These are phyloP conservation scores for Tardiomyces blankii DNA, from an alignment of 1,139 yeast species.

Conservation along the genomic window DNA sequence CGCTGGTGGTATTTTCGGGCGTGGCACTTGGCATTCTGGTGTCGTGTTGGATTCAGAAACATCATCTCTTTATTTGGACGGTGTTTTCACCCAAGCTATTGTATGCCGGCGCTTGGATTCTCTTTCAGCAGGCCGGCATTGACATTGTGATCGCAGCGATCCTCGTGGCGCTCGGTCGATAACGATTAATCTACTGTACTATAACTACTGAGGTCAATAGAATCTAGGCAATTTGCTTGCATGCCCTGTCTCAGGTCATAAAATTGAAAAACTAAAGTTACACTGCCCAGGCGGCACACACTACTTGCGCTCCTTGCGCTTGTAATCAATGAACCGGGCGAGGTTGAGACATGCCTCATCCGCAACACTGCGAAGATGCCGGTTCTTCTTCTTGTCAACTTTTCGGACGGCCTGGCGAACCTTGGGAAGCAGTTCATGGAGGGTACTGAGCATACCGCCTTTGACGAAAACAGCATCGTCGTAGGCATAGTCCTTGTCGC, in stretches of 20 bases:
- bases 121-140: slow-evolving; percentile 19
- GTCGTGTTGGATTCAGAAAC: slow-evolving; percentile 66
- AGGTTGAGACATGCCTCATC: slow-evolving; percentile 61
- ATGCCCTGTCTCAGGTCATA: no score
- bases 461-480: slow-evolving; percentile 59
- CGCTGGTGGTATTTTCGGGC: slow-evolving; percentile 45
- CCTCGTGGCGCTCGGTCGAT: background rate
- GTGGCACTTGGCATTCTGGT: slow-evolving; percentile 45
- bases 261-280: no score
- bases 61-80: slow-evolving; percentile 92
- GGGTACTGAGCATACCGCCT: slow-evolving; percentile 35
- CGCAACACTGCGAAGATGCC: slow-evolving; percentile 48
- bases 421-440: slow-evolving; percentile 37
- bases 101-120: slow-evolving; percentile 66
- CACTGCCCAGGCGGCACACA: no score
- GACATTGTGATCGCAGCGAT: slow-evolving; percentile 11
- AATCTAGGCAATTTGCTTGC: no score
- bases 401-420: slow-evolving; percentile 44
- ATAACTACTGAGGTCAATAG: no score
- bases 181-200: background rate
- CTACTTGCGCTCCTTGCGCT: slow-evolving; percentile 30
- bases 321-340: slow-evolving; percentile 69
- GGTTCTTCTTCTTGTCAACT: slow-evolving; percentile 57
- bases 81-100: slow-evolving; percentile 90
- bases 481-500: slow-evolving; percentile 58